phyloP scores from a whole-genome alignment of 139 green algal genomes.

The Yamagishiella unicocca region DNA sequence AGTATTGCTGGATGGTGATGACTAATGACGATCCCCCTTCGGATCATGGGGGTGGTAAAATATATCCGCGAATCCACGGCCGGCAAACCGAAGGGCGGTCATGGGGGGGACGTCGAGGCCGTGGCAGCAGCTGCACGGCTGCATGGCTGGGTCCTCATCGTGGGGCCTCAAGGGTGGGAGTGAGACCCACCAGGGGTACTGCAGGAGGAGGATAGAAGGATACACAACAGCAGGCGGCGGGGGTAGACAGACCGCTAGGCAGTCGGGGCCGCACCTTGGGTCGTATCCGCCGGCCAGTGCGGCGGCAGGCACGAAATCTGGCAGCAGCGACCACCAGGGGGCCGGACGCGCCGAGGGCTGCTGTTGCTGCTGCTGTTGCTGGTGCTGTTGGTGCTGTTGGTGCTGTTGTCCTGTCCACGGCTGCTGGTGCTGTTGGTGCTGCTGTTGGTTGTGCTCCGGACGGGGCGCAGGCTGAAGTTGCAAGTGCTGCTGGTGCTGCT shows the following conservation, averaged over 20 bases:
- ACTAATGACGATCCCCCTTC: too few relatives aligned
- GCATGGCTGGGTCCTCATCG: neutral
- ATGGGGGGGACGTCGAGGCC: neutral
- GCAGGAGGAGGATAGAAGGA: neutral
- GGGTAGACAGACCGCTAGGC: neutral
- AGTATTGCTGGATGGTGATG: too few relatives aligned
- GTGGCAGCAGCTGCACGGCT: neutral
- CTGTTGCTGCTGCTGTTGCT: constrained; percentile 9
- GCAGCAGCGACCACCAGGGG: constrained; percentile 48
- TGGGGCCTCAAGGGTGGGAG: too few relatives aligned
- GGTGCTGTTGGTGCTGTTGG: neutral
- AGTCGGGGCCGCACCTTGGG: neutral
- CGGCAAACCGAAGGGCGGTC: neutral
- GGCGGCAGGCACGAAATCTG: constrained; percentile 42
- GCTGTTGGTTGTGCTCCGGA: neutral
- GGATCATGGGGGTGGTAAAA: too few relatives aligned
- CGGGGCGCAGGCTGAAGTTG: neutral
- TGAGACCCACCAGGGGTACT: too few relatives aligned
- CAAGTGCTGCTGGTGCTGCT: neutral
- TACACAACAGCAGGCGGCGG: neutral
- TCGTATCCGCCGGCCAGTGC: constrained; percentile 32
- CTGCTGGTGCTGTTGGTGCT: neutral
- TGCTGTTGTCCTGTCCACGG: too few relatives aligned
- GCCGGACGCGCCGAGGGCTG: neutral
- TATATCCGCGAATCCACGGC: too few relatives aligned